Percentiles rank a stretch among this genome's conserved stretches.
Conservation (phyloP, 2,329 filamentous ascomycete genomes). For the Cordyceps javanica region DNA sequence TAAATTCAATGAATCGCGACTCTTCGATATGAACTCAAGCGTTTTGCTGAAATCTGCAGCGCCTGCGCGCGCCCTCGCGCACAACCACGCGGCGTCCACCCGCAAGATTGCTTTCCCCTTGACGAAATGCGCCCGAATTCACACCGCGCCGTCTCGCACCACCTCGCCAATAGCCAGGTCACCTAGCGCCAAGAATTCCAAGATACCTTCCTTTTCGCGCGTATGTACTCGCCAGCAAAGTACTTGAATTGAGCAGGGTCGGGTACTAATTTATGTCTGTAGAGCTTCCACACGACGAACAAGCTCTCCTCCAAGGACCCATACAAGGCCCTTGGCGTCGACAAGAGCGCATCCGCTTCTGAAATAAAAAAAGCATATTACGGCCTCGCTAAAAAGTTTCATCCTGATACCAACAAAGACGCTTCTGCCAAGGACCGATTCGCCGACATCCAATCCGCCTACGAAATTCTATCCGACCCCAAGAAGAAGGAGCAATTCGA, state of each 20-base stretch:
- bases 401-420: conserved; percentile 98
- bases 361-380: conserved; percentile 99
- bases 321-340: conserved; percentile 79
- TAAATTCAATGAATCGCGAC: conserved; percentile 23
- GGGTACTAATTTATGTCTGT: conserved; percentile 3
- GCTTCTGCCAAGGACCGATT: conserved; percentile 90
- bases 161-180: conserved; percentile 18
- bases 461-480: conserved; percentile 87
- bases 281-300: conserved; percentile 58
- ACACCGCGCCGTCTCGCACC: conserved; percentile 21
- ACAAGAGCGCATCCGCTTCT: conserved; percentile 68
- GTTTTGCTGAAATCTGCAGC: conserved; percentile 40
- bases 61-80: conserved; percentile 40
- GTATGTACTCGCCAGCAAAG: conserved; percentile 20
- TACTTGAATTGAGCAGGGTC: not conserved
- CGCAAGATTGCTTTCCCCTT: conserved; percentile 35
- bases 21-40: conserved; percentile 40
- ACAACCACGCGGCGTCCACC: conserved; percentile 33
- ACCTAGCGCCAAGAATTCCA: conserved; percentile 15
- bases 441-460: conserved; percentile 84
- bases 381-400: conserved; percentile 92
- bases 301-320: conserved; percentile 62
- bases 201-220: conserved; percentile 19
- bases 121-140: conserved; percentile 30
- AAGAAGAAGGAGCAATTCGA: conserved; percentile 92